Base-by-base conservation (phyloP, 2,329 filamentous ascomycete species). In the Aplosporella prunicola region DNA sequence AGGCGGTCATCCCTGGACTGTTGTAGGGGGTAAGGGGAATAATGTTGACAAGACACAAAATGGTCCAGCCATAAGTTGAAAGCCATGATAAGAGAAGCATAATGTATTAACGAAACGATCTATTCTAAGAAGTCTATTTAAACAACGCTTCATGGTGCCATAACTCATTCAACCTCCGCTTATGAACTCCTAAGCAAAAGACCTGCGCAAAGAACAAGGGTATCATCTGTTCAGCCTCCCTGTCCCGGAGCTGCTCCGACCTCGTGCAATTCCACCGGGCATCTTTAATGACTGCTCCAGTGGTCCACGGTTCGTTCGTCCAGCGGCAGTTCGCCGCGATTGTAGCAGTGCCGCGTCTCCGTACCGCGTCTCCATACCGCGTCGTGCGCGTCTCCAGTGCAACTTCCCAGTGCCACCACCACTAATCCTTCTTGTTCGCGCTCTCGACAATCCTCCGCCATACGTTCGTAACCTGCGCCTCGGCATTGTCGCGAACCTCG, bases 1-100 rank as follows among this genome's bases (percentile, higher is more conserved):
- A 84, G 63, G 84, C 84, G 5, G 74, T 89, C 18, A 69, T 82
- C 49, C 79, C 79, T 16, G 71, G 70, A 16, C 48, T 74, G 15
- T 45, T 81, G 17, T 72, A 33, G 45, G 18, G 20, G 38, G 15
- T 8, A 14, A 15, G 10, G 7, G 26, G 8, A 8, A 28, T 10
- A 26, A 4, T 9, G 8, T 26, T 26, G 24, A 4, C 9, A 26
- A 5, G 24, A 13, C 24, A 10, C 4, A 13, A 26, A 9, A 10
- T 26, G 24, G 24, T 26, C 10, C 4, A 11, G 4, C 10, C 24
- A 9, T 26, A 9, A 26, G 11, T 26, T 26, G 24, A 26, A n/a
- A n/a, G n/a, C n/a, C n/a, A n/a, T n/a, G n/a, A n/a, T n/a, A n/a
- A n/a, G n/a, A n/a, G n/a, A n/a, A 18, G 15, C 24, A 17, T 34